Percentiles rank a stretch among this genome's conserved stretches.
Evolutionary conservation across 2,329 filamentous ascomycete genomes (phyloP).

Genomic region (Coniochaeta hoffmannii): DNA sequence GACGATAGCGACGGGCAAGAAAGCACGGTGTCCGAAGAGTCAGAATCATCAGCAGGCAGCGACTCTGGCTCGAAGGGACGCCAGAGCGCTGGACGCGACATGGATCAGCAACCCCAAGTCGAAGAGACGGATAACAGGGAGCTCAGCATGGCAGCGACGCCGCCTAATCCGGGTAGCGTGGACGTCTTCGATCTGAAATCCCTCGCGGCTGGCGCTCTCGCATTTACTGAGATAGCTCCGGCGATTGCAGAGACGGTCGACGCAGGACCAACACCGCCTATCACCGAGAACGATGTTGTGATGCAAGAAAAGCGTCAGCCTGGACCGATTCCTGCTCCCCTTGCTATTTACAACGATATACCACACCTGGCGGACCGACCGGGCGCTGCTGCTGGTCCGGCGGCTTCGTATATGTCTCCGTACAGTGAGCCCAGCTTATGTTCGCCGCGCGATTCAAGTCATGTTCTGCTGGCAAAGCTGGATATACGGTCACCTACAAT

Average conservation of each 20-base stretch:
- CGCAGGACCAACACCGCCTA: conserved; percentile 13
- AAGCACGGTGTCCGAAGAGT: conserved; percentile 6
- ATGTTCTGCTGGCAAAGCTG: conserved; percentile 9
- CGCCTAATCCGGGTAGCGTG: neutral
- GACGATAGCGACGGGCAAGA: conserved; percentile 18
- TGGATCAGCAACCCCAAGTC: neutral
- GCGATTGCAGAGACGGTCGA: conserved; percentile 10
- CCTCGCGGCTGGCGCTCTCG: conserved; percentile 23
- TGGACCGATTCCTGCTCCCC: conserved; percentile 7
- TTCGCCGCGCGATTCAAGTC: conserved; percentile 11
- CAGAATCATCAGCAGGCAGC: conserved; percentile 3
- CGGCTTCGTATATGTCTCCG: conserved; percentile 9
- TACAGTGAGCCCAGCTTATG: conserved; percentile 13
- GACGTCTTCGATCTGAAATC: conserved; percentile 21
- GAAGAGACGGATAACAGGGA: conserved; percentile 12
- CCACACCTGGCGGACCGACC: conserved; percentile 9
- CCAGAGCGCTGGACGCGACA: neutral
- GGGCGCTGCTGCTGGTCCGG: conserved; percentile 7
- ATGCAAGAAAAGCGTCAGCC: conserved; percentile 6
- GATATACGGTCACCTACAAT: conserved; percentile 14
- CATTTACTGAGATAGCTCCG: conserved; percentile 11
- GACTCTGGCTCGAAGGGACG: neutral
- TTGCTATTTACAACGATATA: conserved; percentile 8
- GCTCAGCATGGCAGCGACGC: conserved; percentile 13
- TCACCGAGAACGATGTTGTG: conserved; percentile 13